Evolutionary conservation across 805 yeast genomes (phyloP).

Genomic region (Saccharomycopsis sp.): DNA sequence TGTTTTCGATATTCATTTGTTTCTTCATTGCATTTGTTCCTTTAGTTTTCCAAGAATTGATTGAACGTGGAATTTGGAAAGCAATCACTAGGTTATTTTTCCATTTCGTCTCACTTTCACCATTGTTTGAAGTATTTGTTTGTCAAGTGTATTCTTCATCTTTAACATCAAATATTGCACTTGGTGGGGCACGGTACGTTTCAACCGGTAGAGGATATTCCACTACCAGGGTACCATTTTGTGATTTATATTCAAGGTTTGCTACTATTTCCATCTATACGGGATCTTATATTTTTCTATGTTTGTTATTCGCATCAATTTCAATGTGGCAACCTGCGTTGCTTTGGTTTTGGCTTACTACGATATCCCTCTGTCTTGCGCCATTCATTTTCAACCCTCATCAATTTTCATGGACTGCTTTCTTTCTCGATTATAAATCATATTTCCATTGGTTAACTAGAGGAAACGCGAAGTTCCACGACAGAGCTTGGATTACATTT

Average conservation of each 20-base stretch:
- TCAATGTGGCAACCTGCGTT: constrained; percentile 90
- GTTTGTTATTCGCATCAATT: constrained; percentile 65
- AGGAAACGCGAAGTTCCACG: constrained; percentile 85
- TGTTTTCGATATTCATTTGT: constrained; percentile 73
- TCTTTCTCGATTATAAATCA: constrained; percentile 93
- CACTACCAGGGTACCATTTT: constrained; percentile 70
- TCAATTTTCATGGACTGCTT: constrained; percentile 94
- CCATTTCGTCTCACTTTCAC: constrained; percentile 65
- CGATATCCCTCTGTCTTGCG: constrained; percentile 79
- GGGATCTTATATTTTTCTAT: constrained; percentile 74
- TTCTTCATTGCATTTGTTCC: constrained; percentile 78
- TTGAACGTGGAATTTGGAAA: constrained; percentile 77
- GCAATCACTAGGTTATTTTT: constrained; percentile 62
- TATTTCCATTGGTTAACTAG: constrained; percentile 87
- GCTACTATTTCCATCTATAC: constrained; percentile 77
- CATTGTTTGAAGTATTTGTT: constrained; percentile 77
- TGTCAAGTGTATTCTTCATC: constrained; percentile 75
- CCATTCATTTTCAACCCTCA: constrained; percentile 97
- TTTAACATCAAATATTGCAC: constrained; percentile 59
- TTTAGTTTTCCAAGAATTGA: constrained; percentile 68
- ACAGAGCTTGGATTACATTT: constrained; percentile 85
- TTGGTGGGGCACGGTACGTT: constrained; percentile 84
- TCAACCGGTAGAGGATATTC: constrained; percentile 87
- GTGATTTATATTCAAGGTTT: constrained; percentile 67
- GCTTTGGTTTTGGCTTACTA: constrained; percentile 95